Percentiles rank a stretch among this genome's conserved stretches.
phyloP scores from a whole-genome alignment of 192 early-diverging fungal species.

The Spizellomyces punctatus region DNA sequence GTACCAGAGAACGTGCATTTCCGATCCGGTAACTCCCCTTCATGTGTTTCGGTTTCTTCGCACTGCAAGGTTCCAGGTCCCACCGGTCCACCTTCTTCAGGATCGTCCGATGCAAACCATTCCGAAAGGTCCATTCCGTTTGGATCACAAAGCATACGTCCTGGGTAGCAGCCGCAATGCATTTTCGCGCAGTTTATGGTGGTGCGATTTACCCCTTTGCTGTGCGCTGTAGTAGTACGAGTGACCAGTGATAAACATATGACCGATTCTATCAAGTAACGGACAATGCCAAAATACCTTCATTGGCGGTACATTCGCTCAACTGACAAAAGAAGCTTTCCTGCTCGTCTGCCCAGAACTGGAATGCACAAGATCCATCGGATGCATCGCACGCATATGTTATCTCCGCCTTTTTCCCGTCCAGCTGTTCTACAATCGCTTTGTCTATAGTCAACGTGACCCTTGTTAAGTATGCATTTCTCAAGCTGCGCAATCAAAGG shows the following conservation, averaged over 20 bases:
- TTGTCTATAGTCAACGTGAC: slow-evolving; percentile 23
- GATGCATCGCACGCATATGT: slow-evolving; percentile 34
- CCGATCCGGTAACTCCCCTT: slow-evolving; percentile 23
- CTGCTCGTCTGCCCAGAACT: slow-evolving; percentile 78
- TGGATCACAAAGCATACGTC: slow-evolving; percentile 81
- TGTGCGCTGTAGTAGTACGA: slow-evolving; percentile 36
- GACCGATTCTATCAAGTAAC: background rate
- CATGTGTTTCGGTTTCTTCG: slow-evolving; percentile 10
- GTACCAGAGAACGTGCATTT: slow-evolving; percentile 66
- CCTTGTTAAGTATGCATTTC: background rate
- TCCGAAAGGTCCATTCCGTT: slow-evolving; percentile 79
- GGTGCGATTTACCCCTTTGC: slow-evolving; percentile 59
- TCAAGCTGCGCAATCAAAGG: background rate
- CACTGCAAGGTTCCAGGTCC: slow-evolving; percentile 44
- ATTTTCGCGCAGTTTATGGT: slow-evolving; percentile 72
- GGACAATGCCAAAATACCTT: slow-evolving; percentile 41
- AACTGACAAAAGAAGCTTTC: slow-evolving; percentile 93
- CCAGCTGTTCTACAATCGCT: slow-evolving; percentile 33
- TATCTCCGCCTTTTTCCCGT: slow-evolving; percentile 37
- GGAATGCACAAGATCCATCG: slow-evolving; percentile 33
- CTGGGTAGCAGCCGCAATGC: slow-evolving; percentile 78
- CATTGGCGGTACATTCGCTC: slow-evolving; percentile 68
- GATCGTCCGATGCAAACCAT: slow-evolving; percentile 62
- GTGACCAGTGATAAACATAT: background rate
- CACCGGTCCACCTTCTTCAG: slow-evolving; percentile 74